Percentiles rank a stretch among this genome's conserved stretches.
Conservation (phyloP, 352 stramenopile species). For the Pythium chondricola region DNA sequence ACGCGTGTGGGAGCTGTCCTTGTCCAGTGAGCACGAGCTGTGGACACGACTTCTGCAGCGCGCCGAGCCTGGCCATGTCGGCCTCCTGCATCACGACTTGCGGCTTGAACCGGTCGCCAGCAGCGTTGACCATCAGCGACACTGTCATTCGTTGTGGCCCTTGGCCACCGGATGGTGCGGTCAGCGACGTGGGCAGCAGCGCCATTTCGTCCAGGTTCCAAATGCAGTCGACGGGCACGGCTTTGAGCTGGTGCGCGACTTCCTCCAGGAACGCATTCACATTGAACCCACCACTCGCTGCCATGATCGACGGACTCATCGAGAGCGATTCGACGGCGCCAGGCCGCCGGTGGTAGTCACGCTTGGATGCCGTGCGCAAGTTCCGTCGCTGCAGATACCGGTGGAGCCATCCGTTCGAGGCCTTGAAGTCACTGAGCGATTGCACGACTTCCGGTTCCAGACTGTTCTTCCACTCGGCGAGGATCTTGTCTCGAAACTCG, state of each 20-base stretch:
- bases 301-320: constrained; percentile 3
- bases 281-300: no score
- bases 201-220: constrained; percentile 66
- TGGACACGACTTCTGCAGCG: constrained; percentile 11
- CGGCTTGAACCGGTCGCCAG: constrained; percentile 56
- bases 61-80: constrained; percentile 9
- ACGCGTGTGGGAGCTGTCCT: constrained; percentile 13
- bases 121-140: constrained; percentile 46
- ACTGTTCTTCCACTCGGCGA: constrained; percentile 59
- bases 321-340: constrained; percentile 1
- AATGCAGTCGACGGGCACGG: constrained; percentile 47
- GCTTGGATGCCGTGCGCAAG: constrained; percentile 53
- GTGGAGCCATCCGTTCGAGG: constrained; percentile 78
- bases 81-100: constrained; percentile 37
- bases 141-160: constrained; percentile 54
- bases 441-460: constrained; percentile 66
- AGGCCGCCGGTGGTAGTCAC: constrained; percentile 21
- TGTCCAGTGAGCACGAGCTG: no score
- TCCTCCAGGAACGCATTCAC: constrained; percentile 28
- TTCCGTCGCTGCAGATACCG: constrained; percentile 72
- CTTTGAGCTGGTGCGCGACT: constrained; percentile 42
- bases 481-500: constrained; percentile 78
- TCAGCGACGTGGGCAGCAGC: constrained; percentile 16
- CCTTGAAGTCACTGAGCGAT: constrained; percentile 81
- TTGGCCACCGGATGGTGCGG: not conserved